phyloP scores from a whole-genome alignment of 768 basidiomycete genomes.

The Boletus speciosus region DNA sequence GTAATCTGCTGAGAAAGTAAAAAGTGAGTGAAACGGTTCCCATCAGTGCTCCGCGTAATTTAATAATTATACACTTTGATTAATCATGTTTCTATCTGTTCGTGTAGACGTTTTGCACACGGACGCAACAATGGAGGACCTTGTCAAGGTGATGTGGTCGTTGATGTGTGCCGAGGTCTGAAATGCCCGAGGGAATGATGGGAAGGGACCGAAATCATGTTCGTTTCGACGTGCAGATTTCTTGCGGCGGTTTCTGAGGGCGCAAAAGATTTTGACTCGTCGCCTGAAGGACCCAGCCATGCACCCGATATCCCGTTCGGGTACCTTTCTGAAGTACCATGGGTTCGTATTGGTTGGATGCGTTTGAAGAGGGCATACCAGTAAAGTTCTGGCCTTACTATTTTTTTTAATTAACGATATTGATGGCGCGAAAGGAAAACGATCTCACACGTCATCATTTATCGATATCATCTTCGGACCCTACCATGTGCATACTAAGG shows the following conservation, averaged over 20 bases:
- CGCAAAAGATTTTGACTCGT: background rate
- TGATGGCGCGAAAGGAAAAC: background rate
- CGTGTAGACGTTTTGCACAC: no score
- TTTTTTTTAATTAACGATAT: background rate
- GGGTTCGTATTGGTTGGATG: background rate
- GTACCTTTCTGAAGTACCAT: background rate
- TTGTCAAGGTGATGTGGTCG: background rate
- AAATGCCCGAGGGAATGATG: conserved; percentile 3
- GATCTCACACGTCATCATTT: background rate
- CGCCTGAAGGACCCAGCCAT: background rate
- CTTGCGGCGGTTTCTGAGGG: background rate
- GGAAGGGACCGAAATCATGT: background rate
- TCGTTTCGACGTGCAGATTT: background rate
- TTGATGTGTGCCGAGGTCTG: background rate
- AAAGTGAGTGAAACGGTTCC: no score
- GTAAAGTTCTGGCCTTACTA: background rate
- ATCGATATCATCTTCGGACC: background rate
- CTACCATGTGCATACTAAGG: conserved; percentile 1
- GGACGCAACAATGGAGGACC: no score
- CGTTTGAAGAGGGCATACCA: background rate
- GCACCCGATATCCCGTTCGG: background rate
- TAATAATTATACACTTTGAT: no score
- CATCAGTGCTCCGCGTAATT: no score
- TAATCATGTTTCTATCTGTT: no score
- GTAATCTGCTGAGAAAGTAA: no score